Percentiles rank a stretch among this genome's conserved stretches.
phyloP scores from a whole-genome alignment of 768 basidiomycete species.

The Glaciozyma antarctica region DNA sequence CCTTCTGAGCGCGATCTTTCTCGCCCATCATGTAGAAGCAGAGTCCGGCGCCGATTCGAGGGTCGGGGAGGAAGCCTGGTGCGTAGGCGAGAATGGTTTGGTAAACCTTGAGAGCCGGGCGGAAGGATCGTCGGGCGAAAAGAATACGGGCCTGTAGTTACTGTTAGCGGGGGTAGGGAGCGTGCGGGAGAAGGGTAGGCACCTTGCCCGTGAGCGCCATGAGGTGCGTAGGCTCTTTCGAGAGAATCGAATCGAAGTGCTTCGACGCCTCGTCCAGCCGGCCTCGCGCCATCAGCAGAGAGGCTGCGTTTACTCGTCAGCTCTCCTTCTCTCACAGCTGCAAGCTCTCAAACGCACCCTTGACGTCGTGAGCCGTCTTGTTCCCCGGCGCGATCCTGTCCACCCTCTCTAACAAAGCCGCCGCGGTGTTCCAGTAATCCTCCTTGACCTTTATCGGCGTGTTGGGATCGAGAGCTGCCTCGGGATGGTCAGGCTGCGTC shows the following conservation, averaged over 20 bases:
- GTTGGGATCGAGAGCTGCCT: conserved; percentile 27
- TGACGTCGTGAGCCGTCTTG: conserved; percentile 35
- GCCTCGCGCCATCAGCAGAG: conserved; percentile 68
- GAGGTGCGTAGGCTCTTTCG: conserved; percentile 70
- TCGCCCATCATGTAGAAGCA: conserved; percentile 87
- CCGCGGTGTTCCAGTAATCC: conserved; percentile 48
- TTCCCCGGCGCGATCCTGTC: conserved; percentile 22
- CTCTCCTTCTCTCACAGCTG: neutral
- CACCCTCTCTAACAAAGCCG: conserved; percentile 50
- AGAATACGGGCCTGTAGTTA: conserved; percentile 63
- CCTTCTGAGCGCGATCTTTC: conserved; percentile 66
- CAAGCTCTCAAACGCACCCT: conserved; percentile 7
- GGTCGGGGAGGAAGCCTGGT: conserved; percentile 77
- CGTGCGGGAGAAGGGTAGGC: conserved; percentile 11
- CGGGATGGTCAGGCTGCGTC: too few relatives aligned
- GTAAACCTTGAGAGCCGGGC: conserved; percentile 71
- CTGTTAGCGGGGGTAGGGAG: conserved; percentile 2
- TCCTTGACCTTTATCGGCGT: conserved; percentile 34
- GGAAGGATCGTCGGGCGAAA: conserved; percentile 65
- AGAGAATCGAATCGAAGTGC: conserved; percentile 70
- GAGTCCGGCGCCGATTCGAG: conserved; percentile 87
- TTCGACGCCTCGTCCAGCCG: conserved; percentile 71
- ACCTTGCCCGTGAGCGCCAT: conserved; percentile 83
- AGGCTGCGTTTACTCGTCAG: conserved; percentile 47
- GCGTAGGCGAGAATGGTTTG: conserved; percentile 71